These are phyloP conservation scores for Metschnikowia kunwiensis DNA, from an alignment of 805 yeast species.

Conservation along the genomic window DNA sequence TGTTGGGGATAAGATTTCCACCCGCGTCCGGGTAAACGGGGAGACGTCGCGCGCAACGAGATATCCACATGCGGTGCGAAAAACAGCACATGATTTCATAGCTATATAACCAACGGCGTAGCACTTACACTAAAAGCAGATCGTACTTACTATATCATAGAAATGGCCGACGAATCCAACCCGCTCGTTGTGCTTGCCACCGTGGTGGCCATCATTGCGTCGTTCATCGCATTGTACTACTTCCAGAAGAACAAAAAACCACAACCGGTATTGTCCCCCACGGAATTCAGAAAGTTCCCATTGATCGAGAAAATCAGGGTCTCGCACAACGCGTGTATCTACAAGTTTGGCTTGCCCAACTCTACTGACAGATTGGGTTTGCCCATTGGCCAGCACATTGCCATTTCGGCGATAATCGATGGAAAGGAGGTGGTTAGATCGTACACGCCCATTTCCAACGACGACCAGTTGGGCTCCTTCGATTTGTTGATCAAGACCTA, in stretches of 20 bases:
- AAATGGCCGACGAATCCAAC: slow-evolving; percentile 36
- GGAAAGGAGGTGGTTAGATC: slow-evolving; percentile 83
- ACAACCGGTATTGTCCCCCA: slow-evolving; percentile 58
- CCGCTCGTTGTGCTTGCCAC: slow-evolving; percentile 41
- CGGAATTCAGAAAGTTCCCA: slow-evolving; percentile 73
- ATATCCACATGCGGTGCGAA: slow-evolving; percentile 4
- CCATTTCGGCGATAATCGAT: slow-evolving; percentile 69
- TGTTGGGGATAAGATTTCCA: slow-evolving; percentile 9
- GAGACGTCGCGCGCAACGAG: slow-evolving; percentile 1
- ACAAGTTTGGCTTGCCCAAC: slow-evolving; percentile 79
- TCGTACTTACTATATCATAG: no score
- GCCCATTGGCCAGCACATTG: slow-evolving; percentile 93
- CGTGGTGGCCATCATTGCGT: slow-evolving; percentile 34
- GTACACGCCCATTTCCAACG: slow-evolving; percentile 86
- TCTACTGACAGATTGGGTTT: slow-evolving; percentile 74
- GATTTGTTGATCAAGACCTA: slow-evolving; percentile 85
- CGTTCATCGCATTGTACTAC: slow-evolving; percentile 34
- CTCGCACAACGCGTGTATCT: slow-evolving; percentile 77
- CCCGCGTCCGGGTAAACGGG: slow-evolving; percentile 12
- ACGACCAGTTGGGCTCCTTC: slow-evolving; percentile 74
- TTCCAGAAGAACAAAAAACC: slow-evolving; percentile 34
- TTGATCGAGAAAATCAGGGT: slow-evolving; percentile 71
- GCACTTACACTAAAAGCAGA: no score
- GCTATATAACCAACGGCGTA: neutral
- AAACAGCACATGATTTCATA: slow-evolving; percentile 1